Evolutionary conservation across 2,329 filamentous ascomycete species (phyloP).

Genomic region (Penicillium vulpinum): DNA sequence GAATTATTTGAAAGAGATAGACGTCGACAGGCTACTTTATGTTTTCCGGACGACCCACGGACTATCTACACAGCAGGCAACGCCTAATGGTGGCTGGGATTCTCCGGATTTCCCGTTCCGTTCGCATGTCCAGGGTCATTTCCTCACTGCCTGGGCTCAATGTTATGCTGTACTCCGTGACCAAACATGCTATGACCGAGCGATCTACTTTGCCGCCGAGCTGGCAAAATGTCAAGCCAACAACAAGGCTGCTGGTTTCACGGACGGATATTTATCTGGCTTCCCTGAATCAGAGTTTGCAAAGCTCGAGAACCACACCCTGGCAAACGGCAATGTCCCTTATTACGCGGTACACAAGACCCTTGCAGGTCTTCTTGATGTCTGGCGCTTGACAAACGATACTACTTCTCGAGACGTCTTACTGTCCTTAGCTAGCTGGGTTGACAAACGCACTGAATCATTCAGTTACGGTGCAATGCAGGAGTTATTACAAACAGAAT

Average conservation of each 20-base stretch:
- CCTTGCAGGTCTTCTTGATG: neutral
- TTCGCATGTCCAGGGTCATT: constrained; percentile 54
- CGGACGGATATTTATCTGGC: neutral
- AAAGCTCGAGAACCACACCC: neutral
- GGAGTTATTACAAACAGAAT: neutral
- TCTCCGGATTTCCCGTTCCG: constrained; percentile 57
- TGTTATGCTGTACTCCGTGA: constrained; percentile 50
- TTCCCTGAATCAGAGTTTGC: neutral
- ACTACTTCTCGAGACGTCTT: neutral
- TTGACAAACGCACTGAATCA: neutral
- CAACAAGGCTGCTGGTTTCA: neutral
- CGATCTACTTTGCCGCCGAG: constrained; percentile 45
- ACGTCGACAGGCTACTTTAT: neutral
- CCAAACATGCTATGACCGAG: constrained; percentile 47
- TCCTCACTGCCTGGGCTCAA: constrained; percentile 53
- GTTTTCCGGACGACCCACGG: constrained; percentile 50
- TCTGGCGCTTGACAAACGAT: neutral
- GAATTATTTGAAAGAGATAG: constrained; percentile 39
- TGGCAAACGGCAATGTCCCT: neutral
- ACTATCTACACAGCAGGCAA: constrained; percentile 50
- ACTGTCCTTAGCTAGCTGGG: neutral
- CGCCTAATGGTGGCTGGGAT: constrained; percentile 55
- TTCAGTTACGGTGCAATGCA: neutral
- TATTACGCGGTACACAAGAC: constrained; percentile 1
- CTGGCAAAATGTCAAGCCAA: neutral